Conservation (phyloP, 148 eudicot species). For the Dianthus caryophyllus region DNA sequence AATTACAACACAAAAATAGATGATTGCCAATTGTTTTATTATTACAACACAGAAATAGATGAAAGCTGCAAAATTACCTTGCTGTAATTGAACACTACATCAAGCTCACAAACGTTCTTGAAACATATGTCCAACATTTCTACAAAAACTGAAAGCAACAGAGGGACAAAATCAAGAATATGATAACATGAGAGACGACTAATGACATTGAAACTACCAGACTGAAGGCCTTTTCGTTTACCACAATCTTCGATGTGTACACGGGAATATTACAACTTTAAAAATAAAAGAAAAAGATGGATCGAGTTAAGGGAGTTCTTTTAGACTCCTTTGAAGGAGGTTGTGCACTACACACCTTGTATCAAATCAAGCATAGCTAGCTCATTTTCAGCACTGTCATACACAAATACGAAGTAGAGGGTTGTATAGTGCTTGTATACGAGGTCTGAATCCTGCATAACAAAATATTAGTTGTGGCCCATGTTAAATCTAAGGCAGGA, state of each 20-base stretch:
- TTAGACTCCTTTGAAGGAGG: too few relatives aligned
- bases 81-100: conserved; percentile 69
- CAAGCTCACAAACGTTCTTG: conserved; percentile 93
- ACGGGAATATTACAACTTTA: too few relatives aligned
- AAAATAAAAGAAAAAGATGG: too few relatives aligned
- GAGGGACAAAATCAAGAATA: conserved; percentile 7
- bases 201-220: neutral
- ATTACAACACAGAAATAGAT: too few relatives aligned
- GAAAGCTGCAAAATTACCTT: too few relatives aligned
- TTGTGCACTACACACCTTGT: conserved; percentile 76
- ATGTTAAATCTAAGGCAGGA: neutral
- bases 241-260: neutral
- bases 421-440: conserved; percentile 90
- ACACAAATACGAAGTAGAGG: conserved; percentile 74
- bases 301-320: too few relatives aligned
- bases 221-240: neutral
- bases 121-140: conserved; percentile 92
- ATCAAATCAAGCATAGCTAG: conserved; percentile 92
- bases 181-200: neutral
- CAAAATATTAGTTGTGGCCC: conserved; percentile 3
- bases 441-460: conserved; percentile 71
- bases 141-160: conserved; percentile 65
- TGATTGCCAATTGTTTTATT: neutral
- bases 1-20: neutral
- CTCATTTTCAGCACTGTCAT: conserved; percentile 85